Percentiles rank a stretch among this genome's conserved stretches.
phyloP scores from a whole-genome alignment of 1,284 basidiomycete species.

The Tausonia pullulans region DNA sequence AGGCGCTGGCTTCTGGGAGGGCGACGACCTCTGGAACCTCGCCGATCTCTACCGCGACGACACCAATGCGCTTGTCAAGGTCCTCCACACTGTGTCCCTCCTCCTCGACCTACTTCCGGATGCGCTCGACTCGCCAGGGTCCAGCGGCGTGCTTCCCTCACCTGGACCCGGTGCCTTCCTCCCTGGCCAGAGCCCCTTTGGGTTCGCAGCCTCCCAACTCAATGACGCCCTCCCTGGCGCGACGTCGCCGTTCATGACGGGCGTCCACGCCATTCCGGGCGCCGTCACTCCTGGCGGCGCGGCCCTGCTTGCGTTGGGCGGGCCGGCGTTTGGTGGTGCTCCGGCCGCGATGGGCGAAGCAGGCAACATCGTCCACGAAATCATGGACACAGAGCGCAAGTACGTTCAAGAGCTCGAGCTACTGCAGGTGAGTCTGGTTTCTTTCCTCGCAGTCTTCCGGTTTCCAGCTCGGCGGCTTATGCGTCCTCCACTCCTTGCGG shows the following conservation, averaged over 20 bases:
- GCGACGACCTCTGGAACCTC: conserved; percentile 13
- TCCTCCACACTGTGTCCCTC: conserved; percentile 17
- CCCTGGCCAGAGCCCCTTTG: conserved; percentile 3
- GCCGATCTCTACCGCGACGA: conserved; percentile 6
- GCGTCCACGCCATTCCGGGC: conserved; percentile 14
- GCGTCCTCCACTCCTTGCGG: not conserved
- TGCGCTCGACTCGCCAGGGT: conserved; percentile 16
- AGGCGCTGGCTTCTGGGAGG: conserved; percentile 5
- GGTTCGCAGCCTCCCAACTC: not conserved
- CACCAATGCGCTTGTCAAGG: conserved; percentile 16
- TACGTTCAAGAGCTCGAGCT: conserved; percentile 97
- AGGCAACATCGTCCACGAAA: conserved; percentile 32
- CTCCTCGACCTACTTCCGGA: conserved; percentile 29
- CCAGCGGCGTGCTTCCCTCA: conserved; percentile 22
- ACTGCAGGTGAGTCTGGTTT: conserved; percentile 58
- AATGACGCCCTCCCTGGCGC: not conserved
- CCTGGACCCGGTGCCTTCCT: not conserved
- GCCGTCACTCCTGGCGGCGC: conserved; percentile 15
- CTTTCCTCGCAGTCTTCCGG: not conserved
- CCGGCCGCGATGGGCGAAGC: conserved; percentile 14
- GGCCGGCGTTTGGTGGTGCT: not conserved
- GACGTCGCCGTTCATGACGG: conserved; percentile 11
- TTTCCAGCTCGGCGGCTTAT: not conserved
- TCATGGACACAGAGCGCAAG: conserved; percentile 77
- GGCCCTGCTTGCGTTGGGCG: conserved; percentile 8